Conservation (phyloP, 495 filamentous ascomycete species). For the Filosporella fistucella region DNA sequence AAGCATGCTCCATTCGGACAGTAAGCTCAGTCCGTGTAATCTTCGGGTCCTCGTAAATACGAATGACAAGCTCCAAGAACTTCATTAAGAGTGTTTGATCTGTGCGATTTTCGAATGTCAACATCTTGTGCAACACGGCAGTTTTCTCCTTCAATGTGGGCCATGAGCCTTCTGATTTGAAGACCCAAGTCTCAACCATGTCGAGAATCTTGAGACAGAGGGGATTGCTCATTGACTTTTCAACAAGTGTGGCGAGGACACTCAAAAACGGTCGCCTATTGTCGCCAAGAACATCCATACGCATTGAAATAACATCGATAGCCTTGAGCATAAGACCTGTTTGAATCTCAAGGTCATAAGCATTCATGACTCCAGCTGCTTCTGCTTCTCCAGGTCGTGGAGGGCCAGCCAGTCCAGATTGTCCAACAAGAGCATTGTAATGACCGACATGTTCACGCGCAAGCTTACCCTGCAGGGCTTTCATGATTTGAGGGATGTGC, state of each 20-base stretch:
- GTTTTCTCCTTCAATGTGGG: constrained; percentile 98
- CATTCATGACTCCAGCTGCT: constrained; percentile 54
- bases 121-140: constrained; percentile 94
- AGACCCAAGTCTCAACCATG: constrained; percentile 95
- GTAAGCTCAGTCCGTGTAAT: constrained; percentile 94
- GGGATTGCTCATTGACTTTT: constrained; percentile 79
- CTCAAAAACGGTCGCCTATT: constrained; percentile 89
- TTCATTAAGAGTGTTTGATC: constrained; percentile 82
- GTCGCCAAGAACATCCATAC: constrained; percentile 93
- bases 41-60: constrained; percentile 95
- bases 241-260: constrained; percentile 88
- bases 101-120: constrained; percentile 79
- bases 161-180: constrained; percentile 86
- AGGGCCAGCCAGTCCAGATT: constrained; percentile 33
- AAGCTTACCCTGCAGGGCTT: constrained; percentile 86
- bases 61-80: constrained; percentile 92
- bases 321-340: constrained; percentile 88
- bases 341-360: constrained; percentile 78
- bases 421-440: constrained; percentile 49
- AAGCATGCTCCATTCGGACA: constrained; percentile 94
- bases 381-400: constrained; percentile 27
- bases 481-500: constrained; percentile 86
- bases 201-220: constrained; percentile 88
- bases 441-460: constrained; percentile 89
- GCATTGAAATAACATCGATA: constrained; percentile 82